Evolutionary conservation across 2,329 filamentous ascomycete genomes (phyloP), one percentile per base, ranked within the genome.

Genomic region (Diplodia mutila): DNA sequence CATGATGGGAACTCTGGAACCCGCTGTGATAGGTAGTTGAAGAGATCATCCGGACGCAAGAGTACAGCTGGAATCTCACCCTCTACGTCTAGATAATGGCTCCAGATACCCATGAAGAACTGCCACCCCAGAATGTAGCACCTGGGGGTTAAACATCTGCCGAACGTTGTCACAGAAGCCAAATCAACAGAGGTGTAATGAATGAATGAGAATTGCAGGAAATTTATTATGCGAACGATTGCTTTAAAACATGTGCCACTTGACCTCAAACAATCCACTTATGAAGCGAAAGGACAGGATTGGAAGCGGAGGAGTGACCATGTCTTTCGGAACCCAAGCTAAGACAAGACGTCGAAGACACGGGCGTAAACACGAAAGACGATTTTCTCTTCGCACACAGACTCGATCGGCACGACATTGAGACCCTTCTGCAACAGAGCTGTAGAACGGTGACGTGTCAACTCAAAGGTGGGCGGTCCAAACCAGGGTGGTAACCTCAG

Each of bases 391-490:
- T 61, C 65, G 65, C 65, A 61, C 65, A 61, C 65, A 67, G 65
- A 67, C 65, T 67, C 65, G 65, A 61, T 67, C 55, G 46, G 54
- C 65, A 61, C 65, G 65, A 52, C 65, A 67, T 61, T 61, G 54
- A 39, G 11, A 21, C 64, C 48, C 42, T 37, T 27, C 29, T n/a
- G 39, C 64, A 66, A n/a, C 18, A 27, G 27, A 51, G 63, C 29
- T 51, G 53, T 27, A 66, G 42, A 37, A 63, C 29, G 46, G 64
- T 16, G 65, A 55, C 65, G 65, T 61, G 65, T 29, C 54, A 53
- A 61, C 65, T 67, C 55, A 67, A 67, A 67, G 65, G 65, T 61
- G 65, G 16, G 65, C 65, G 65, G 65, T 46, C 4, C 16, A 21
- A 3, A 25, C n/a, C 32, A 34, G 11, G 32, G 7, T 52, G 16